Evolutionary conservation across 495 filamentous ascomycete genomes (phyloP).

Genomic region (Penicillium coprophilum): DNA sequence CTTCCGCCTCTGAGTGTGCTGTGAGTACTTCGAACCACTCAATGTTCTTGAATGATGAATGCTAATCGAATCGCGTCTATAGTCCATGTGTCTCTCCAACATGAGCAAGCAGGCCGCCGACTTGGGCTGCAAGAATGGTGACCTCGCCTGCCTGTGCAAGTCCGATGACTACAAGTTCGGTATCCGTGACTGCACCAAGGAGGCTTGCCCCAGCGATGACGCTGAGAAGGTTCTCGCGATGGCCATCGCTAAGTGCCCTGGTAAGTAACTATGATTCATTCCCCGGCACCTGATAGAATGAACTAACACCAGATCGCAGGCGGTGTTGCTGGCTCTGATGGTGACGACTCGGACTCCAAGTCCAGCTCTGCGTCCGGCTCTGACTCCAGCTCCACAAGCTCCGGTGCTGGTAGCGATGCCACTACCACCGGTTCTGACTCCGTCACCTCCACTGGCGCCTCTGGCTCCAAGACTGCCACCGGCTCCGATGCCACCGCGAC

Average conservation of each 20-base stretch:
- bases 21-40: constrained; percentile 20
- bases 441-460: constrained; percentile 9
- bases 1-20: constrained; percentile 40
- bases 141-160: constrained; percentile 70
- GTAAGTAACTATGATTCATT: constrained; percentile 9
- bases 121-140: constrained; percentile 58
- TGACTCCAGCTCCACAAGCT: constrained; percentile 12
- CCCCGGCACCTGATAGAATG: neutral
- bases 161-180: constrained; percentile 68
- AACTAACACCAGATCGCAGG: constrained; percentile 11
- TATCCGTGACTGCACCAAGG: constrained; percentile 72
- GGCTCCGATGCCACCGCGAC: constrained; percentile 20
- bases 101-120: constrained; percentile 62
- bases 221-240: constrained; percentile 34
- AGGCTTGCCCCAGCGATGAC: constrained; percentile 59
- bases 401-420: no score
- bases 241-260: constrained; percentile 41
- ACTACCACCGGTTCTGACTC: constrained; percentile 11
- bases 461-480: no score
- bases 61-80: constrained; percentile 11
- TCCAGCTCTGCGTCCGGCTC: constrained; percentile 2
- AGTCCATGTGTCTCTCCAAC: constrained; percentile 72
- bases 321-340: constrained; percentile 12
- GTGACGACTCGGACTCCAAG: no score
- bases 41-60: constrained; percentile 1